Conservation (phyloP, 164 flowering plant genomes). For the Dillenia suffruticosa region DNA sequence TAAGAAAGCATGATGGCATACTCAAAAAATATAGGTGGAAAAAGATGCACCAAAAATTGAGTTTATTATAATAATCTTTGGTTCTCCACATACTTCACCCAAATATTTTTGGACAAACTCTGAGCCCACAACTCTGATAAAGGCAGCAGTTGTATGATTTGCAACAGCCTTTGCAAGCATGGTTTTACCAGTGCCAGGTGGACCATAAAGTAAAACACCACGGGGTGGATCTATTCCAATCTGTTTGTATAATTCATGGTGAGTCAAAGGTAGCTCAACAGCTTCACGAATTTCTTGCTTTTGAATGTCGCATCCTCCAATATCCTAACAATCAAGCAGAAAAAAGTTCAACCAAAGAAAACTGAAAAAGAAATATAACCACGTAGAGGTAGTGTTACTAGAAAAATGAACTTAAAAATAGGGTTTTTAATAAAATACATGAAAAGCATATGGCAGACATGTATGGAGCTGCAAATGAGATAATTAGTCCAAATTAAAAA, state of each 20-base stretch:
- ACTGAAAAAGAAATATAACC: not conserved
- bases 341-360: not conserved
- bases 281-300: constrained; percentile 99
- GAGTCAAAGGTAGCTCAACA: constrained; percentile 91
- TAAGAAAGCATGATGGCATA: no score
- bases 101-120: constrained; percentile 97
- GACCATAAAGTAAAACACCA: constrained; percentile 94
- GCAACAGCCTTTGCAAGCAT: constrained; percentile 99
- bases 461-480: no score
- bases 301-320: constrained; percentile 98
- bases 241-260: constrained; percentile 91
- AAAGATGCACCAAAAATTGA: no score
- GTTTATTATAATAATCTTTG: no score
- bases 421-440: no score
- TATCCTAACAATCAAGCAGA: constrained; percentile 49
- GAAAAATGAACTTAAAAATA: not conserved
- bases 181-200: constrained; percentile 98
- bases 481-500: no score
- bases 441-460: no score
- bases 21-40: no score
- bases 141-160: constrained; percentile 87
- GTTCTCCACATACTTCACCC: constrained; percentile 67
- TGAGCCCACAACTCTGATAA: constrained; percentile 94
- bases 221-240: constrained; percentile 98
- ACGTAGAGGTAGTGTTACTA: not conserved